These are phyloP conservation scores for Lolium perenne DNA, from an alignment of 176 grass and related monocot genomes.

Conservation along the genomic window DNA sequence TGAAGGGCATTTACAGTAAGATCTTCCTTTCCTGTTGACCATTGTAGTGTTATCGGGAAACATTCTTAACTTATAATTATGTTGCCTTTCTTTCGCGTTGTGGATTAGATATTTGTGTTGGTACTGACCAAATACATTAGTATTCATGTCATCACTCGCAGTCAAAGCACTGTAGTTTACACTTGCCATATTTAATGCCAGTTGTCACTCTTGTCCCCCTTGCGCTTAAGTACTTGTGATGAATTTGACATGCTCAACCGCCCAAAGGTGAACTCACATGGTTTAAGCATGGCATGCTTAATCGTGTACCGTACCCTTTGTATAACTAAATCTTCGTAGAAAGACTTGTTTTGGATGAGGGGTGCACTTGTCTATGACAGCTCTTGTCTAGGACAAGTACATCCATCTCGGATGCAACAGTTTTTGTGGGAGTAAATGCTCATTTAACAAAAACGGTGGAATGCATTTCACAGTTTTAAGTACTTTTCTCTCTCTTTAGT, in stretches of 20 bases:
- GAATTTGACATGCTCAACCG: background rate
- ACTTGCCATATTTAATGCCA: background rate
- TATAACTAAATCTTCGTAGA: background rate
- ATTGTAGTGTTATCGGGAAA: background rate
- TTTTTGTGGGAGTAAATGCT: background rate
- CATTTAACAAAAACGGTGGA: background rate
- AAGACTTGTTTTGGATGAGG: background rate
- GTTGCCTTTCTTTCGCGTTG: no score
- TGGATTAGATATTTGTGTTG: no score
- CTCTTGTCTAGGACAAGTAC: background rate
- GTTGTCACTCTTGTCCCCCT: background rate
- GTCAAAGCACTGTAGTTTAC: background rate
- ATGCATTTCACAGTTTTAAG: background rate
- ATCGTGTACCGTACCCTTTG: background rate
- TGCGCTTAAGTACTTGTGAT: background rate
- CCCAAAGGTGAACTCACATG: background rate
- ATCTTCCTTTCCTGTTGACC: slow-evolving; percentile 21
- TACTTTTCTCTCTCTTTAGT: background rate
- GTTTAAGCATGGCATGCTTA: background rate
- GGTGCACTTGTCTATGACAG: background rate
- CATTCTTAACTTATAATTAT: no score
- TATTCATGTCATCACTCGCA: background rate
- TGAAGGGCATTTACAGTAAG: slow-evolving; percentile 97
- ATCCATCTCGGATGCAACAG: background rate
- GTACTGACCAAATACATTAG: background rate